Evolutionary conservation across 2,329 filamentous ascomycete species (phyloP).

Genomic region (Pseudopyrenochaeta lycopersici): DNA sequence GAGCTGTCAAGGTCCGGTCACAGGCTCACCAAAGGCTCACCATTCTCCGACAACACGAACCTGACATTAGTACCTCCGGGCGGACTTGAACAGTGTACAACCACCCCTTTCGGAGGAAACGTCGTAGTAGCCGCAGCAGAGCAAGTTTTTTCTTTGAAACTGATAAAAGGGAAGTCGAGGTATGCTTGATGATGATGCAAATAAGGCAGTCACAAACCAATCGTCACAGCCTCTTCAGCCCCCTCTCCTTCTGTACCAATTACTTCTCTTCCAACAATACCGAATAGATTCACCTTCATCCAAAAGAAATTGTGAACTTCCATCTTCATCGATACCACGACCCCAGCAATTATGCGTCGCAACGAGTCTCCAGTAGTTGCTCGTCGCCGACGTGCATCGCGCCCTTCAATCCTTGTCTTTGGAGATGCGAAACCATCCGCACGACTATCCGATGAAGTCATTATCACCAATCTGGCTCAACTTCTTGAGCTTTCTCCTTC

Average conservation of each 20-base stretch:
- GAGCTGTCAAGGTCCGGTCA: not conserved
- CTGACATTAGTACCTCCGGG: not conserved
- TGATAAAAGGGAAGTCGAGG: not conserved
- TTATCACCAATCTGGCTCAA: conserved; percentile 1
- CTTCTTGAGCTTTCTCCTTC: conserved; percentile 4
- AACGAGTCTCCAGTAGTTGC: conserved; percentile 1
- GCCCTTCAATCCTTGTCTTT: conserved; percentile 1
- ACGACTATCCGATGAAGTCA: not conserved
- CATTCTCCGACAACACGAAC: not conserved
- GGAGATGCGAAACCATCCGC: conserved; percentile 4
- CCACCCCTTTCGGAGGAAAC: not conserved
- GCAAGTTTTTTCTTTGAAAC: not conserved
- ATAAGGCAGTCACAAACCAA: conserved; percentile 2
- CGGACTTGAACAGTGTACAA: not conserved
- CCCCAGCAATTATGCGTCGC: conserved; percentile 3
- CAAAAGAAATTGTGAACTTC: not conserved
- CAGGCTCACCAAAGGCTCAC: conserved; percentile 1
- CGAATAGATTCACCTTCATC: not conserved
- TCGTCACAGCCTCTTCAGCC: conserved; percentile 5
- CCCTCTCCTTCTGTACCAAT: not conserved
- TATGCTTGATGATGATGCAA: not conserved
- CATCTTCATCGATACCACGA: not conserved
- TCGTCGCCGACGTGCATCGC: conserved; percentile 2
- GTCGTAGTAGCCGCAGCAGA: not conserved
- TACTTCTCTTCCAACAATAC: not conserved